These are phyloP conservation scores for Talaromyces amestolkiae DNA, from an alignment of 2,329 filamentous ascomycete genomes.

Conservation along the genomic window DNA sequence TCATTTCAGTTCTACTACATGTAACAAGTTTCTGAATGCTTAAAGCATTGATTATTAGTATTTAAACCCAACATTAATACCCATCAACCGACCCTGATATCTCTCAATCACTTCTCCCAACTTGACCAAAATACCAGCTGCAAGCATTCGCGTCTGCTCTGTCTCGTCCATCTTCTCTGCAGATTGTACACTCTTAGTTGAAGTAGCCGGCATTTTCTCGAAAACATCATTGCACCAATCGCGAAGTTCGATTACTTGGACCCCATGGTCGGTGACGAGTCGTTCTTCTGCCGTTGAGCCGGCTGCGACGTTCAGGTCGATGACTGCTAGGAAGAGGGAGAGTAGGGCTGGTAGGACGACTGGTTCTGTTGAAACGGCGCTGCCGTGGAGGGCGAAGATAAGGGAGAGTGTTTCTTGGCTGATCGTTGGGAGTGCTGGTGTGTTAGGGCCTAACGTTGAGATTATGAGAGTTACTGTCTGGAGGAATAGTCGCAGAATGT, in stretches of 20 bases:
- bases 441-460: constrained; percentile 78
- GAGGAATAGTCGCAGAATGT: constrained; percentile 74
- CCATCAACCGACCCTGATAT: constrained; percentile 74
- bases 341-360: constrained; percentile 71
- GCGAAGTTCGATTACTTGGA: constrained; percentile 77
- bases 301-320: constrained; percentile 69
- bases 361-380: constrained; percentile 57
- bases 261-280: constrained; percentile 70
- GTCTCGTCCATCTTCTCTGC: constrained; percentile 51
- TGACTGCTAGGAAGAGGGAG: constrained; percentile 72
- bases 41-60: constrained; percentile 26
- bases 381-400: constrained; percentile 65
- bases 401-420: constrained; percentile 81
- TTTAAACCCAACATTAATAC: constrained; percentile 56
- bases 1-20: background rate
- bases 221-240: constrained; percentile 83
- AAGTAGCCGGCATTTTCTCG: constrained; percentile 50
- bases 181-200: constrained; percentile 63
- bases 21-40: background rate
- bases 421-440: constrained; percentile 71
- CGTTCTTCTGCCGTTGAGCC: constrained; percentile 58
- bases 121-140: constrained; percentile 77
- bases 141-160: constrained; percentile 53
- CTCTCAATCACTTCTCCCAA: constrained; percentile 78
- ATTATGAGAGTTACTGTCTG: constrained; percentile 82